These are phyloP conservation scores for Podaxis sp. DNA, from an alignment of 768 basidiomycete genomes.

Conservation along the genomic window DNA sequence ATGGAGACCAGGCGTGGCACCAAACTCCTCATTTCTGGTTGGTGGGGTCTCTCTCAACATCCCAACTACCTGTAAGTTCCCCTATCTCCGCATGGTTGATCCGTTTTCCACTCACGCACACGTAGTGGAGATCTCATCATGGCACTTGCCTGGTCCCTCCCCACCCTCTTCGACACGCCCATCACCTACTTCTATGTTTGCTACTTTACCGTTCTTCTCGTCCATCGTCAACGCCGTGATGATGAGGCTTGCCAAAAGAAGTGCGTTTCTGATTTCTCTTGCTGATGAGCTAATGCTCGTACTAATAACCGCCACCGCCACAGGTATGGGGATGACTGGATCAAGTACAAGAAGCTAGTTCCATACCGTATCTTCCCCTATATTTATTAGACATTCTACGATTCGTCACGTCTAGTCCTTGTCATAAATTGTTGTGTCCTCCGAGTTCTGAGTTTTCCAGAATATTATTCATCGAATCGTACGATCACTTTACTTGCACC, in stretches of 20 bases:
- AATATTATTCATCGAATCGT: too few relatives aligned
- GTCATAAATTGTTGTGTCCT: neutral
- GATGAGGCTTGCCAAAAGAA: conserved; percentile 90
- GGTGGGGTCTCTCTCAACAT: conserved; percentile 95
- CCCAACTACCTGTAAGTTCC: conserved; percentile 78
- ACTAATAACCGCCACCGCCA: neutral
- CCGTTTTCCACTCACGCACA: neutral
- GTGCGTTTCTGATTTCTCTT: conserved; percentile 34
- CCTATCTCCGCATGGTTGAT: neutral
- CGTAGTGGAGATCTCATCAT: conserved; percentile 81
- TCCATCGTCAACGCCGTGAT: conserved; percentile 88
- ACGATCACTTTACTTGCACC: too few relatives aligned
- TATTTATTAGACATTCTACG: conserved; percentile 45
- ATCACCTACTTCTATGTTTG: conserved; percentile 93
- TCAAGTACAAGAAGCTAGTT: conserved; percentile 82
- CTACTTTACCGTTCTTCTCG: conserved; percentile 86
- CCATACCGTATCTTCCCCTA: conserved; percentile 85
- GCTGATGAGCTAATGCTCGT: neutral
- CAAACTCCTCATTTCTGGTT: conserved; percentile 89
- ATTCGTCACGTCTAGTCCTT: too few relatives aligned
- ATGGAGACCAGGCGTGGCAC: conserved; percentile 83
- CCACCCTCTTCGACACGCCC: conserved; percentile 88
- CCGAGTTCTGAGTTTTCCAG: neutral
- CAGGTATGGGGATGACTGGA: conserved; percentile 94
- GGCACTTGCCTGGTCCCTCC: conserved; percentile 89